Evolutionary conservation across 306 rosid genomes (phyloP), one percentile per base, ranked within the genome.

Genomic region (Lathyrus sativus): DNA sequence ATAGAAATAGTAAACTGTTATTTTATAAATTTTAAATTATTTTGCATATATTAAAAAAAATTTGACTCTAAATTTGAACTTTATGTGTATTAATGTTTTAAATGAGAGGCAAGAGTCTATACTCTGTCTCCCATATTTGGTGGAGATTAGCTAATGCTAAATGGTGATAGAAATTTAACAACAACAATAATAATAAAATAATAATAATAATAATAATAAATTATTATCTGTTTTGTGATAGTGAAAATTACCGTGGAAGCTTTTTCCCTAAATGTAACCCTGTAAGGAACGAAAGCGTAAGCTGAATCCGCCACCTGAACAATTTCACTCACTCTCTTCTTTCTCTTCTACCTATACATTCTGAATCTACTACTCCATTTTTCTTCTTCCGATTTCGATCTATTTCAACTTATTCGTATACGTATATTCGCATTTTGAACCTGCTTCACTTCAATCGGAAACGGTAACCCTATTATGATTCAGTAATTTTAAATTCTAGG

Each of bases 401-500:
- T 6, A 26, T 24, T 8, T 24, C 14, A 11, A 24, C 14, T 54
- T 54, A 38, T 11, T 26, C 61, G 17, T 12, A 2, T 9, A 0
- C 33, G 1, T 26, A 55, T 38, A 55, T 56, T 55, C 18, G 11
- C 17, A 1, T 55, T 55, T 26, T 28, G 0, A 3, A 56, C 1
- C 61, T 55, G 29, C 62, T 22, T 11, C 60, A 55, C 38, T 28
- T 55, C 61, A 55, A 55, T 55, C 13, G 4, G 1, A 9, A 59
- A 45, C 24, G 49, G 46, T 31, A 60, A 60, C 65, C 44, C 22
- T n/a, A 1, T 48, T 49, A 14, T 15, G 4, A 37, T 62, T 49
- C 37, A 31, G 14, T 62, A n/a, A 42, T 56, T 22, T 53, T 10
- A 9, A 3, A 56, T 42, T 62, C 53, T 42, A 63, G 68, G 68